phyloP scores from a whole-genome alignment of 2,329 filamentous ascomycete species.

The Phymatotrichopsis omnivora region DNA sequence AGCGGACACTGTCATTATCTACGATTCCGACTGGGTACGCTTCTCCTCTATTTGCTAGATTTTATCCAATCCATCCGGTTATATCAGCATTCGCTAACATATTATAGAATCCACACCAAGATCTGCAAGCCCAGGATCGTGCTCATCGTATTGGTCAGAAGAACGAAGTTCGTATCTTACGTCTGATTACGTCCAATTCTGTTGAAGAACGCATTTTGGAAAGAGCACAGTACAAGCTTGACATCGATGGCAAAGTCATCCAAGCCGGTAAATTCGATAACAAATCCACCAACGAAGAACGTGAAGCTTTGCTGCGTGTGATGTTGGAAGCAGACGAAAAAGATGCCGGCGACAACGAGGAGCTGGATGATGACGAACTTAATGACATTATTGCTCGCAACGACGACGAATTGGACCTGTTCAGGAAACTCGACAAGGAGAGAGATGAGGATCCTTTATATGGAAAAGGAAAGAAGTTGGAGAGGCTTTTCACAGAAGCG shows the following conservation, averaged over 20 bases:
- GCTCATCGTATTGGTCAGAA: constrained; percentile 99
- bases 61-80: no score
- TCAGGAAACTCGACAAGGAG: constrained; percentile 75
- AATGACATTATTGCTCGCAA: constrained; percentile 88
- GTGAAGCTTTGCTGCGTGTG: constrained; percentile 90
- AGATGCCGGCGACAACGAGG: constrained; percentile 66
- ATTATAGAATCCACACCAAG: constrained; percentile 74
- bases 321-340: constrained; percentile 71
- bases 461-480: constrained; percentile 52
- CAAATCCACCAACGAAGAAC: constrained; percentile 96
- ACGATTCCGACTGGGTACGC: constrained; percentile 80
- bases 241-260: constrained; percentile 99
- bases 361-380: constrained; percentile 97
- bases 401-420: constrained; percentile 65
- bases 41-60: not conserved
- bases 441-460: constrained; percentile 57
- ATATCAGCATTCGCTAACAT: not conserved
- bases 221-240: constrained; percentile 91
- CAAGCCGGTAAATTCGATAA: constrained; percentile 99
- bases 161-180: constrained; percentile 94
- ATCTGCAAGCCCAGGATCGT: constrained; percentile 98
- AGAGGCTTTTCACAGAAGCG: constrained; percentile 74
- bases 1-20: constrained; percentile 98
- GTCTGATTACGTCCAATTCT: constrained; percentile 91
- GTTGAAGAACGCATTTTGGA: constrained; percentile 98